Percentiles rank a stretch among this genome's conserved stretches.
phyloP scores from a whole-genome alignment of 2,329 filamentous ascomycete genomes.

The Pezicula neosporulosa region DNA sequence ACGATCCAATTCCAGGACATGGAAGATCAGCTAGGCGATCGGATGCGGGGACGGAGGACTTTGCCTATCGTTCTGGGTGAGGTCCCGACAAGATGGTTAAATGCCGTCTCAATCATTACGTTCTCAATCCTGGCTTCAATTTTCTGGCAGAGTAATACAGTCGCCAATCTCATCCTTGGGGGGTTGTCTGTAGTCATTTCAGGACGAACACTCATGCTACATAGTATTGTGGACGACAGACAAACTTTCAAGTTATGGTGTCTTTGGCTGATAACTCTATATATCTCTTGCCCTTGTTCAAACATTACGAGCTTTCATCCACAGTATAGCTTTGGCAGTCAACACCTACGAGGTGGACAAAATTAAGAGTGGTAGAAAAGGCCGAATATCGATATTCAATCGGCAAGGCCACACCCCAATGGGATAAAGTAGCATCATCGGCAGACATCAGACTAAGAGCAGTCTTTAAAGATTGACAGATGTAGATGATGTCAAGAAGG shows the following conservation, averaged over 20 bases:
- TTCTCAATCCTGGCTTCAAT: constrained; percentile 14
- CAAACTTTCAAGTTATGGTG: constrained; percentile 7
- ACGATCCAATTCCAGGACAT: constrained; percentile 29
- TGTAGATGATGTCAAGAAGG: too few species aligned
- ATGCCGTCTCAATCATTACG: constrained; percentile 17
- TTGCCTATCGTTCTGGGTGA: constrained; percentile 20
- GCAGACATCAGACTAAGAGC: too few species aligned
- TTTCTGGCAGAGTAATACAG: constrained; percentile 14
- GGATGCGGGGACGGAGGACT: constrained; percentile 15
- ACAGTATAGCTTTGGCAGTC: too few species aligned
- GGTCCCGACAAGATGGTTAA: constrained; percentile 14
- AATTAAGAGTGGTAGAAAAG: too few species aligned
- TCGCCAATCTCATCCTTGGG: neutral
- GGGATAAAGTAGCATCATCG: too few species aligned
- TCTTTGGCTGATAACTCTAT: constrained; percentile 6
- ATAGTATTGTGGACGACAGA: neutral
- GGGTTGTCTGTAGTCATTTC: neutral
- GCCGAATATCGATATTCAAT: too few species aligned
- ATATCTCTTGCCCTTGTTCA: constrained; percentile 1
- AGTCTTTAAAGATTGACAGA: too few species aligned
- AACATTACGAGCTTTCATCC: neutral
- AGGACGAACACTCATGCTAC: neutral
- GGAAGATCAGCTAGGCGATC: constrained; percentile 25
- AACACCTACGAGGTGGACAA: too few species aligned
- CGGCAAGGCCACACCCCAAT: too few species aligned